A percentile compares a stretch with the other conserved stretches of the same genome.
Evolutionary conservation across 768 basidiomycete species (phyloP).

Genomic region (Flagelloscypha sp.): DNA sequence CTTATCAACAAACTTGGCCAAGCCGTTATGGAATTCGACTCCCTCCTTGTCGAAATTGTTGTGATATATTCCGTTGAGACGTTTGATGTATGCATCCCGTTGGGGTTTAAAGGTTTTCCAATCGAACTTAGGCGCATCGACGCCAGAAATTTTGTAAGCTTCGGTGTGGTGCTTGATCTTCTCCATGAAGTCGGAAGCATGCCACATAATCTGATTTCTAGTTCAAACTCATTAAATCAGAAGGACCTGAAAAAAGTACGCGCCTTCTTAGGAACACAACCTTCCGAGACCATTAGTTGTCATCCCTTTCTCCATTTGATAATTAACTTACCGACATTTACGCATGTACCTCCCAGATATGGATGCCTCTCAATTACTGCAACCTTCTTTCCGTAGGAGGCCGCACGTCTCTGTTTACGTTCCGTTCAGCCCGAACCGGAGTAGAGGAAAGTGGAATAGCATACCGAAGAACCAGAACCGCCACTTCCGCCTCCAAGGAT

Average conservation of each 20-base stretch:
- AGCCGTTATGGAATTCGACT: slow-evolving; percentile 81
- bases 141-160: slow-evolving; percentile 66
- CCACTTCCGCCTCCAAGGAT: slow-evolving; percentile 93
- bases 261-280: slow-evolving; percentile 97
- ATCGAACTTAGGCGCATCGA: slow-evolving; percentile 59
- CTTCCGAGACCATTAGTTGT: slow-evolving; percentile 38
- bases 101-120: slow-evolving; percentile 90
- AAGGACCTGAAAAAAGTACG: slow-evolving; percentile 10
- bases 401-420: slow-evolving; percentile 72
- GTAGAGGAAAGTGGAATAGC: slow-evolving; percentile 27
- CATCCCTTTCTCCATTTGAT: neutral
- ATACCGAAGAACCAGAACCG: slow-evolving; percentile 79
- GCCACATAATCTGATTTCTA: slow-evolving; percentile 85
- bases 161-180: slow-evolving; percentile 66
- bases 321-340: slow-evolving; percentile 78
- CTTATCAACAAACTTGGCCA: slow-evolving; percentile 61
- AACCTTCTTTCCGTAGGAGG: slow-evolving; percentile 86
- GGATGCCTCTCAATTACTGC: slow-evolving; percentile 77
- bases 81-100: slow-evolving; percentile 90
- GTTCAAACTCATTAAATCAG: neutral
- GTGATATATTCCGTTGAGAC: slow-evolving; percentile 87
- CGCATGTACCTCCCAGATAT: slow-evolving; percentile 88
- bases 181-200: slow-evolving; percentile 85
- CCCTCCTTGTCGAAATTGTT: slow-evolving; percentile 79
- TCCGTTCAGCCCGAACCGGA: neutral